Conservation (phyloP, 352 stramenopile genomes). For the Globisporangium alternatum region DNA sequence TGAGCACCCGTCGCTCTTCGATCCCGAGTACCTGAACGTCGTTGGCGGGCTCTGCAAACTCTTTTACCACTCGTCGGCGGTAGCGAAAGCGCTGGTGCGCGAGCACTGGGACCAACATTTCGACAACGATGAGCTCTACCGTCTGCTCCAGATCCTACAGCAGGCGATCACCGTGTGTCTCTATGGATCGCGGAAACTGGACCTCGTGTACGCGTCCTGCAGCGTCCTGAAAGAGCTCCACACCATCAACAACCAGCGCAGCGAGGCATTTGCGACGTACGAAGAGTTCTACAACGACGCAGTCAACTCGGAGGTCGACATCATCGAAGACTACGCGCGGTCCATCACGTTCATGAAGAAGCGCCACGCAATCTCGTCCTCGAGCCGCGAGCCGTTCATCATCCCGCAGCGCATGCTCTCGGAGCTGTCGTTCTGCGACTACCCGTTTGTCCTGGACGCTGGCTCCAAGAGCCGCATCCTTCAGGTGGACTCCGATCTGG, state of each 20-base stretch:
- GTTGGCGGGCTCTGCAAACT: conserved; percentile 65
- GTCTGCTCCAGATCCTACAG: conserved; percentile 67
- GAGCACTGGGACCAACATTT: conserved; percentile 54
- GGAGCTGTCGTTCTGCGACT: conserved; percentile 82
- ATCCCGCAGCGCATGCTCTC: conserved; percentile 60
- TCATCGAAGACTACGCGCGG: conserved; percentile 71
- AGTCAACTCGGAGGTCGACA: conserved; percentile 79
- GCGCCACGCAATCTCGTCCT: conserved; percentile 22
- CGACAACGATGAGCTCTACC: conserved; percentile 57
- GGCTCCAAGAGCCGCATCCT: conserved; percentile 76
- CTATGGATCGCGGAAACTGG: conserved; percentile 67
- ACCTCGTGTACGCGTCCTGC: conserved; percentile 72
- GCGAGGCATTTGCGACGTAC: conserved; percentile 51
- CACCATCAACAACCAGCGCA: conserved; percentile 47
- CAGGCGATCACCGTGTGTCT: conserved; percentile 76
- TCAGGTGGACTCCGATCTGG: conserved; percentile 74
- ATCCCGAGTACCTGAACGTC: conserved; percentile 73
- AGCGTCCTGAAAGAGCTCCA: conserved; percentile 66
- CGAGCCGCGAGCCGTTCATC: conserved; percentile 17
- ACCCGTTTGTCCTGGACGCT: conserved; percentile 73
- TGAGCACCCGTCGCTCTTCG: conserved; percentile 70
- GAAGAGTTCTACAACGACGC: conserved; percentile 84
- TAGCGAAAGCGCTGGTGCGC: conserved; percentile 51
- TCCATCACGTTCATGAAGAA: conserved; percentile 78
- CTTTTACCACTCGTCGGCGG: conserved; percentile 53